Evolutionary conservation across 768 basidiomycete species (phyloP), one percentile per base, ranked within the genome.

Genomic region (Podaxis sp.): DNA sequence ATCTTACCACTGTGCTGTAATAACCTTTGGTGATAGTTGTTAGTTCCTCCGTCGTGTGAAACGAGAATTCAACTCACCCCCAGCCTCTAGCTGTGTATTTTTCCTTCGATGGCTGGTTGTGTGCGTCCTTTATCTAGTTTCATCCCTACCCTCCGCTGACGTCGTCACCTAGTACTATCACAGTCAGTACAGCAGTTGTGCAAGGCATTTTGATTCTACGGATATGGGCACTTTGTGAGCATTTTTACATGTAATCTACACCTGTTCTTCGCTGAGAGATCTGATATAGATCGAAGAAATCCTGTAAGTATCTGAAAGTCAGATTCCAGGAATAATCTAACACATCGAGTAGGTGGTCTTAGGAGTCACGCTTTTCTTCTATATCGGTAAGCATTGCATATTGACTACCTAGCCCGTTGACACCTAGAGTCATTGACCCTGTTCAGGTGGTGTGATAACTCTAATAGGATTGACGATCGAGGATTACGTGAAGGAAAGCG

Each of bases 91-190:
- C 57, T 74, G 73, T 46, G 60, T 69, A 54, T 74, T 74, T 60
- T 74, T 69, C 49, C 69, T 74, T 41, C 69, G 73, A n/a, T 74
- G 71, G 73, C 68, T 72, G 4, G 63, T 69, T 11, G 56, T 66
- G 69, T 72, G 63, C 59, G 68, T 62, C 28, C 20, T 12, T 36
- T 37, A 4, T 37, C 46, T 2, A 33, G 1, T 2, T 20, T 6
- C 30, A 15, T n/a, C 20, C 2, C 36, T 24, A n/a, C 36, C 15
- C n/a, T 20, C 4, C 17, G 3, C 28, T 56, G 20, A 3, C 48
- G 30, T 24, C 20, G 26, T 41, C 13, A 24, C 15, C 1, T 33
- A 73, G 72, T 0, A 63, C 68, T 6, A 54, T 65, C 1, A 69
- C 66, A 22, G 54, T 66, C 15, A 68, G 67, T 4, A 70, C 66